phyloP scores from a whole-genome alignment of 202 grass and related monocot genomes.

The Brachypodium distachyon region DNA sequence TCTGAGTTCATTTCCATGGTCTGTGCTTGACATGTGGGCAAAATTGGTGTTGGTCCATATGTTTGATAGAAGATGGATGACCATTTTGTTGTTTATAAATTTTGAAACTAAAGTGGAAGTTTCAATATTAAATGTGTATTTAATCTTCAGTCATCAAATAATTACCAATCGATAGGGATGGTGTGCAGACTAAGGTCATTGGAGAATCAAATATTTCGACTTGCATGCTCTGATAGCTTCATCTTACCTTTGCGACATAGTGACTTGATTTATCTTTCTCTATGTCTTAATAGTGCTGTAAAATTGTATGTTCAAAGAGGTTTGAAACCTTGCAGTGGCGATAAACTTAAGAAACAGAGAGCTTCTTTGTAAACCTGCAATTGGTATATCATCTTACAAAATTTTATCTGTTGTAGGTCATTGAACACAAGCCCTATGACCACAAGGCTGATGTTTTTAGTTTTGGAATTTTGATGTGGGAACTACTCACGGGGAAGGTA shows the following conservation, averaged over 20 bases:
- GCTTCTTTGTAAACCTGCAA: neutral
- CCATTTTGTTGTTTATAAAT: neutral
- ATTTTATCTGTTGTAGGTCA: slow-evolving; percentile 49
- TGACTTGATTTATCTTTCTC: neutral
- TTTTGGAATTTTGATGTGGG: slow-evolving; percentile 94
- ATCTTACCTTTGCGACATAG: neutral
- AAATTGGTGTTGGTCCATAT: neutral
- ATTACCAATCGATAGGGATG: neutral
- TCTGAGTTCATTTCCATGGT: neutral
- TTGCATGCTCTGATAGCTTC: neutral
- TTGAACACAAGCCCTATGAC: slow-evolving; percentile 96
- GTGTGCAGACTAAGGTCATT: neutral
- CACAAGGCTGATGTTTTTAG: slow-evolving; percentile 99
- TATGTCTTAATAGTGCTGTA: neutral
- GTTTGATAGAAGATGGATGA: neutral
- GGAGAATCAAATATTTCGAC: neutral
- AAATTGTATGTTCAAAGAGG: neutral
- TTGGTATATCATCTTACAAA: slow-evolving; percentile 6
- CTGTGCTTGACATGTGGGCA: neutral
- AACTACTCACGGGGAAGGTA: slow-evolving; percentile 93
- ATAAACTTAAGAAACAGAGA: neutral
- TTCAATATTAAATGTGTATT: neutral
- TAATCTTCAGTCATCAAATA: neutral
- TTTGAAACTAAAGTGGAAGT: neutral
- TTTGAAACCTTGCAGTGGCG: neutral